Base-by-base conservation (phyloP, 202 grass and related monocot species). In the Musa balbisiana region DNA sequence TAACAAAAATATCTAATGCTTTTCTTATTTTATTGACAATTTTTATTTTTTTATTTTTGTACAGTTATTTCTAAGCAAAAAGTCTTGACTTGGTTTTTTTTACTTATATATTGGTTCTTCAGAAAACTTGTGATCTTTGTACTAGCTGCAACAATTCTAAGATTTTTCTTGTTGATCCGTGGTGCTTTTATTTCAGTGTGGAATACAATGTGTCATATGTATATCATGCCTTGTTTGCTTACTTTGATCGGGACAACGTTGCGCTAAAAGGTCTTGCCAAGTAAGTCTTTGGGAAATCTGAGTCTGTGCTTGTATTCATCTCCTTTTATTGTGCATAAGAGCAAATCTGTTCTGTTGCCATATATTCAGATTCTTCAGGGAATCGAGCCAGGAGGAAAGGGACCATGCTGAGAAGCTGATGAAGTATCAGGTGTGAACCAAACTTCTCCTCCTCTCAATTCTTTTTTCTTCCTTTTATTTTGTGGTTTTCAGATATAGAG, bases 231-330 rank as follows among this genome's bases (percentile, higher is more conserved):
- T 62, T 87, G 85, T 80, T 78, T 80, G 85, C 85, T 9, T 87
- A 83, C 80, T 87, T 87, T 67, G 85, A 87, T 75, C 81, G 85
- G 63, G 85, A 87, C 59, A 83, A 87, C 20, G 49, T 87, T 60
- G 85, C 85, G 23, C 43, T 83, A n/a, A 76, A 51, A 25, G 85
- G 85, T 16, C 51, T 87, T 12, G 85, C 85, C 19, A 83, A 87
- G 85, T 87, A 83, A 87, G 80, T 71, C 76, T 3, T 73, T 77
- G 11, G 24, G 25, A 43, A 62, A 53, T 27, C 64, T 17, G 9
- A 50, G 11, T 49, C 49, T 23, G 11, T 3, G 33, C 33, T 43
- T 25, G 9, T 11, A 11, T 21, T 72, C 29, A 51, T 53, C 1
- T 53, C 49, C 3, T 54, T 71, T 21, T 23, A 19, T 16, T 67